These are phyloP conservation scores for Strigomonas galati DNA, from an alignment of 208 protist genomes.

Conservation along the genomic window DNA sequence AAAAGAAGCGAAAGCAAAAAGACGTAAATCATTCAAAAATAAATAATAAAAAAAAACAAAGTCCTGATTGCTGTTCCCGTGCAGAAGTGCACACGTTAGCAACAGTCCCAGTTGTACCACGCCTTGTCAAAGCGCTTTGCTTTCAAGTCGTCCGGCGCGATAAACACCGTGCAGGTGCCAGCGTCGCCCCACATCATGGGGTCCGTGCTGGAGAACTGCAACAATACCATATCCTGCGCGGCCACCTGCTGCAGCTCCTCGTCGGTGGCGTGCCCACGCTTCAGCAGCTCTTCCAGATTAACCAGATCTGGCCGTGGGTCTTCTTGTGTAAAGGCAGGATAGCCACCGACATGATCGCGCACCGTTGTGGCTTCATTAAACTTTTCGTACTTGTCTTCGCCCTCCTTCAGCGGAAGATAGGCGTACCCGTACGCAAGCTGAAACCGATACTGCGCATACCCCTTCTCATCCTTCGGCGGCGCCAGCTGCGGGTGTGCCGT, in stretches of 20 bases:
- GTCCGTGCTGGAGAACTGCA: slow-evolving; percentile 11
- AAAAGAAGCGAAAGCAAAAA: too few relatives aligned
- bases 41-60: background rate
- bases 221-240: slow-evolving; percentile 13
- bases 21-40: too few relatives aligned
- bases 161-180: slow-evolving; percentile 21
- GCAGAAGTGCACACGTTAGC: background rate
- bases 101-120: slow-evolving; percentile 27
- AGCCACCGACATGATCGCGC: slow-evolving; percentile 17
- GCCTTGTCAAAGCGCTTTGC: slow-evolving; percentile 6
- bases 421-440: background rate
- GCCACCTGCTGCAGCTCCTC: slow-evolving; percentile 1
- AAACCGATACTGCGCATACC: background rate
- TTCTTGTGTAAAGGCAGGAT: slow-evolving; percentile 22
- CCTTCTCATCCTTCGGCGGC: background rate
- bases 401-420: background rate
- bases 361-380: background rate
- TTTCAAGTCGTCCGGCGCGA: slow-evolving; percentile 11
- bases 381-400: slow-evolving; percentile 4
- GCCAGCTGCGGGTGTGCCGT: too few relatives aligned
- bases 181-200: slow-evolving; percentile 18
- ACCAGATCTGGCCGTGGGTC: slow-evolving; percentile 7
- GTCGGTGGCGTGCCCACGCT: too few relatives aligned
- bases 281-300: background rate
- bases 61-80: too few relatives aligned